Evolutionary conservation across 352 stramenopile species (phyloP).

Genomic region (Globisporangium rhizosaccharum): DNA sequence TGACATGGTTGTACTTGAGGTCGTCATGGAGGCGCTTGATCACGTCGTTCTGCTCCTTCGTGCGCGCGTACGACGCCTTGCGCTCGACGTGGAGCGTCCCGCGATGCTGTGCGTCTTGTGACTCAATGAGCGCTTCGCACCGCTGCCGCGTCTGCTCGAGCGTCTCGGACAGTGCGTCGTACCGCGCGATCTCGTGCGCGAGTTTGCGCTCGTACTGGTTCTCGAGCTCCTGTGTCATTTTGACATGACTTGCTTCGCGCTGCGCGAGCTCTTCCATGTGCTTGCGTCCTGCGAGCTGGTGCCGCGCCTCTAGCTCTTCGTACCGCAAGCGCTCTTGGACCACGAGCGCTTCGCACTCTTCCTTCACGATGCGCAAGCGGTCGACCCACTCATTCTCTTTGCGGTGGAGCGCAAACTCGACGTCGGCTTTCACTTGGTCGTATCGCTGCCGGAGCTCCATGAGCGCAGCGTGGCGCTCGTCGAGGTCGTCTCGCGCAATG

Average conservation of each 20-base stretch:
- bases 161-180: conserved; percentile 83
- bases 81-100: conserved; percentile 58
- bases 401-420: conserved; percentile 78
- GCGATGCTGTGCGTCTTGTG: conserved; percentile 63
- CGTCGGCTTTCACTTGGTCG: conserved; percentile 74
- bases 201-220: conserved; percentile 92
- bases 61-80: conserved; percentile 51
- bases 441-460: conserved; percentile 63
- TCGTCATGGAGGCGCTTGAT: conserved; percentile 85
- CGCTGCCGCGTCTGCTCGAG: conserved; percentile 87
- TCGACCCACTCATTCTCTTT: conserved; percentile 89
- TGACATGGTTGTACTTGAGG: conserved; percentile 81
- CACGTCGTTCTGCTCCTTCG: conserved; percentile 78
- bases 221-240: conserved; percentile 86
- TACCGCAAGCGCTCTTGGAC: conserved; percentile 72
- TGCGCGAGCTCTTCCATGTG: conserved; percentile 74
- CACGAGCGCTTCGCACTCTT: conserved; percentile 74
- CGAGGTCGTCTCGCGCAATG: conserved; percentile 70
- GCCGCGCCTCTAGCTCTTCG: conserved; percentile 69
- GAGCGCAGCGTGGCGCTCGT: conserved; percentile 49
- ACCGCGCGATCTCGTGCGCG: conserved; percentile 83
- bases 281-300: conserved; percentile 65
- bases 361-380: conserved; percentile 65
- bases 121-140: conserved; percentile 84
- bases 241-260: conserved; percentile 70